Evolutionary conservation across 345 rosid genomes (phyloP), one percentile per base, ranked within the genome.

Genomic region (Acer saccharum): DNA sequence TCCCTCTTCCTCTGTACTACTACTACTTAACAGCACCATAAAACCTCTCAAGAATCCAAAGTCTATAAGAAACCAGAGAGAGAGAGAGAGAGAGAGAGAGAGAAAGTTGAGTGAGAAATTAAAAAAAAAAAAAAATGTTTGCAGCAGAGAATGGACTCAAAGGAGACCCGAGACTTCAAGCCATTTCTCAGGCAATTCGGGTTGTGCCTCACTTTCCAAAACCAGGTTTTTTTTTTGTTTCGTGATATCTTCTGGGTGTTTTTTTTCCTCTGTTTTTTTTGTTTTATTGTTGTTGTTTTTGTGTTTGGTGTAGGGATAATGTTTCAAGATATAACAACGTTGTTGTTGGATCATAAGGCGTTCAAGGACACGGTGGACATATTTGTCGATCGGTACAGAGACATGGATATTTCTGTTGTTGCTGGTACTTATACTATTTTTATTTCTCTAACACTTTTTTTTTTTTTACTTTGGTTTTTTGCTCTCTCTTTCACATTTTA

Each of bases 311-410:
- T 64, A 95, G 99, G 99, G 69, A 95, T 95, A 76, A 93, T 93
- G 98, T 95, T 95, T 86, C 99, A 95, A 67, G 99, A 95, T 77
- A 95, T 95, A 74, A 95, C 97, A 41, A 93, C 99, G 48, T 78
- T 95, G 87, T 69, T 95, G 86, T 76, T 93, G 75, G 90, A 95
- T 87, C 99, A 93, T 78, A 87, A 89, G 84, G 97, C 97, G 69
- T 95, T 95, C 79, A 86, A 91, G 81, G 82, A 95, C 80, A 92
- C 96, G 7, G 89, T 95, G 78, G 99, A 93, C 77, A 95, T 93
- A 73, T 93, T 95, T 76, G 98, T 93, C 16, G 99, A 93, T 83
- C 97, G 99, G 48, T 95, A 95, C 82, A 90, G 89, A 77, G 83
- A 91, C 83, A 95, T 91, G 98, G 85, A 65, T 82, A 88, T 95